Base-by-base conservation (phyloP, 1,284 basidiomycete species). In the Lentinus polychrous region DNA sequence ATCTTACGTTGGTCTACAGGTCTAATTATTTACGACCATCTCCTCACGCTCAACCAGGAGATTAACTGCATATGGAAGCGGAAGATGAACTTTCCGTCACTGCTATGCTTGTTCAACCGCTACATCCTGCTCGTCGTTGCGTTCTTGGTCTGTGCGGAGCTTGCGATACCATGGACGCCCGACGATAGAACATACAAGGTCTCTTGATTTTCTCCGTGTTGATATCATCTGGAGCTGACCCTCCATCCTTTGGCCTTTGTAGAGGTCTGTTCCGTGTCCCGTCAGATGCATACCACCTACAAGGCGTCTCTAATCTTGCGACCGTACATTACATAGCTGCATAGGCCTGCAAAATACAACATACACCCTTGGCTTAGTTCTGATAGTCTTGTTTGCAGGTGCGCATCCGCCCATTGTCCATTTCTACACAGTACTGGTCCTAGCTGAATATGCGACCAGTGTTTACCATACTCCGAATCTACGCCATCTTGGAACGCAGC, bases 11-110 rank as follows among this genome's bases (percentile, higher is more conserved):
- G 36, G 4, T 36, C 12, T 3, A 33, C 23, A 50, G 49, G 22
- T 24, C 24, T 50, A 10, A 45, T 43, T 18, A 18, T 46, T n/a
- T 50, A 50, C 33, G 49, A 50, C 22, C 32, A 45, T 34, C 27
- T 50, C 18, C 41, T 50, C 23, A 50, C 49, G 17, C 20, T 50
- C 24, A 17, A 14, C 17, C 15, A 24, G 20, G 49, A 50, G 27
- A 22, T 50, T 24, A 31, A 50, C 33, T 27, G 22, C 36, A 49
- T 49, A 11, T 49, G 48, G 48, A 32, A 24, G 17, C 34, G 42
- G n/a, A 20, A 24, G 24, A 23, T 42, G 15, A 31, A 11, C 22
- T 14, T 40, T 3, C 17, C 43, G 12, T 20, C 45, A 10, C 10
- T 43, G 11, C 20, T 50, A 6, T 50, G 46, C 39, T 5, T 50